A percentile compares a stretch with the other conserved stretches of the same genome.
These are phyloP conservation scores for Cutaneotrichosporon sp. DNA, from an alignment of 1,284 basidiomycete genomes.

Conservation along the genomic window DNA sequence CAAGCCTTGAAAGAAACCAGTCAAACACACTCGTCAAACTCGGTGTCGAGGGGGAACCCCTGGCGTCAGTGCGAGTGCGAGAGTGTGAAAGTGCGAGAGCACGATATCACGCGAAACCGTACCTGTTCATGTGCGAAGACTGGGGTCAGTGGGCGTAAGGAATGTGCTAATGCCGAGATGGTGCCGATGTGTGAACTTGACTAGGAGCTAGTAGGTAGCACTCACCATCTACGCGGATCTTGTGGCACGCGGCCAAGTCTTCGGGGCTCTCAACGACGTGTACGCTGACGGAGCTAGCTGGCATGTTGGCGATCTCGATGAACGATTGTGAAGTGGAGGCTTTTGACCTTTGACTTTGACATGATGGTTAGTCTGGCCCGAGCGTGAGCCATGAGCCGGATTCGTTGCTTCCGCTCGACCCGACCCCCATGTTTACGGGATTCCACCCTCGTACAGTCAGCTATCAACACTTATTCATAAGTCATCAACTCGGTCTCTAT, in stretches of 20 bases:
- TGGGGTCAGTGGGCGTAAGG: constrained; percentile 18
- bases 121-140: constrained; percentile 52
- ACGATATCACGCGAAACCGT: constrained; percentile 8
- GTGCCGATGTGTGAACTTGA: neutral
- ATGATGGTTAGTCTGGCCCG: no score
- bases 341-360: neutral
- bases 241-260: constrained; percentile 45
- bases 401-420: neutral
- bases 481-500: neutral
- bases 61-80: constrained; percentile 18
- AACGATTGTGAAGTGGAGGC: neutral
- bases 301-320: neutral
- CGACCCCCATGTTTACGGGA: no score
- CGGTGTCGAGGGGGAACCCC: constrained; percentile 43
- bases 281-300: constrained; percentile 24
- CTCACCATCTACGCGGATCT: constrained; percentile 49
- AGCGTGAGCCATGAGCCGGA: no score
- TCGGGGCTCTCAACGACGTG: constrained; percentile 38
- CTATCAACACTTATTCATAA: no score
- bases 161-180: neutral
- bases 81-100: neutral
- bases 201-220: neutral
- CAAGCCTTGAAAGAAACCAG: no score
- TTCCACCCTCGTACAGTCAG: no score
- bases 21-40: constrained; percentile 43